Evolutionary conservation across 192 early-diverging fungal species (phyloP), one percentile per base, ranked within the genome.

Genomic region (Chytriomyces sp.): DNA sequence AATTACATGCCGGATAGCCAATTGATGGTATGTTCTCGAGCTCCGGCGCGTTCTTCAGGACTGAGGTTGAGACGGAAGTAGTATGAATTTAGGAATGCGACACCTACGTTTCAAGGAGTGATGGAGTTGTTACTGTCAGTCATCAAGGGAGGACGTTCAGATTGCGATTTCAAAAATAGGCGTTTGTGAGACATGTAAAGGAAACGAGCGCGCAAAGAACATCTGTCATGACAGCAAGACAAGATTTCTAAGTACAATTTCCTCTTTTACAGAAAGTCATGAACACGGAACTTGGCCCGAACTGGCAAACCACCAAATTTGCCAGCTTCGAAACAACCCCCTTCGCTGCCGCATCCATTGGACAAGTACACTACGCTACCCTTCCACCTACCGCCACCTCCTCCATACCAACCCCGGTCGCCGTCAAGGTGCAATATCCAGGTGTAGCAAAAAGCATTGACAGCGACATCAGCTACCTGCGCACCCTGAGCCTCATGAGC

Each of bases 341-440:
- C 12, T 90, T 98, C 74, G 97, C 97, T 2, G 97, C 97, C 75
- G 78, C 70, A 17, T 91, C 66, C 52, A 78, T 84, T 44, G 85
- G 85, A 30, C 83, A 84, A 63, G 81, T 82, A 19, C 84, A 86
- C 52, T 53, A 67, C 31, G 84, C 80, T 17, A 76, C 83, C 10
- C 66, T 90, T 5, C 75, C 74, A 4, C 64, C 78, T 3, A 19
- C 33, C 7, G 0, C 49, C 26, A 5, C 26, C 6, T 54, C 52
- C 2, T 1, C 65, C 1, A 19, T 28, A 8, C 65, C 44, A 25
- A 78, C 68, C 32, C 52, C 65, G 19, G 74, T 98, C 2, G 95
- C 94, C 0, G 92, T 99, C 67, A 99, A 99, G 72, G 85, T 99
- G 37, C 97, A 99, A 79, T 99, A 99, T 70, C 97, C 97, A 1